Conservation (phyloP, 2,329 filamentous ascomycete species). For the Penicillium sp. region DNA sequence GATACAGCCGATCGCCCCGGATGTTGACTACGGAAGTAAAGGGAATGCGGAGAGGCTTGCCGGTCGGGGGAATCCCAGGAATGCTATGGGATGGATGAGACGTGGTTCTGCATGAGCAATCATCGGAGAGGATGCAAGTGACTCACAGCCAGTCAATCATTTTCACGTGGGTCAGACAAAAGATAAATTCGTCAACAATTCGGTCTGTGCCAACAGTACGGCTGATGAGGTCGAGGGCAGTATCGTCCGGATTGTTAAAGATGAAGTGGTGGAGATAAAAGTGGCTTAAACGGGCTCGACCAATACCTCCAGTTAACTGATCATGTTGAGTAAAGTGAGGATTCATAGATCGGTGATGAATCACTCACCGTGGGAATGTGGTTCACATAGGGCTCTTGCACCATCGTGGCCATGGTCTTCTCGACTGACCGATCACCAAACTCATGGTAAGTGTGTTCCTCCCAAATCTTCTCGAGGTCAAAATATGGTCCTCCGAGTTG, state of each 20-base stretch:
- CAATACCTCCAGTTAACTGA: constrained; percentile 61
- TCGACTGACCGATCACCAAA: constrained; percentile 63
- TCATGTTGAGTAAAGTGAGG: constrained; percentile 1
- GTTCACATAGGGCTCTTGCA: constrained; percentile 71
- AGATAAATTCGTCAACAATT: constrained; percentile 65
- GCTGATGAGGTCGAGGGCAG: constrained; percentile 61
- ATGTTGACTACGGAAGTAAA: constrained; percentile 61
- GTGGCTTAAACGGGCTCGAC: constrained; percentile 54
- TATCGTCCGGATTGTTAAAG: constrained; percentile 64
- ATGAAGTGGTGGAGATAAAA: constrained; percentile 74
- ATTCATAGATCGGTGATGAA: neutral
- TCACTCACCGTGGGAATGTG: constrained; percentile 60
- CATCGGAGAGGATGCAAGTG: neutral
- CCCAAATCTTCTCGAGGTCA: constrained; percentile 71
- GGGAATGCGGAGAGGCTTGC: constrained; percentile 49
- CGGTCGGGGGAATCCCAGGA: constrained; percentile 54
- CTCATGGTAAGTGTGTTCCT: constrained; percentile 67
- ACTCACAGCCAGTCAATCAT: constrained; percentile 65
- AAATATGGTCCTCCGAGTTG: constrained; percentile 57
- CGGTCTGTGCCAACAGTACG: constrained; percentile 67
- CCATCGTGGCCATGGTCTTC: constrained; percentile 76
- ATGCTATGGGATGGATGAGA: constrained; percentile 33
- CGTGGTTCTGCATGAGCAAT: neutral
- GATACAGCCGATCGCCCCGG: constrained; percentile 60
- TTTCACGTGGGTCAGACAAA: constrained; percentile 57